phyloP scores from a whole-genome alignment of 2,329 filamentous ascomycete genomes.

The Nakataea oryzae region DNA sequence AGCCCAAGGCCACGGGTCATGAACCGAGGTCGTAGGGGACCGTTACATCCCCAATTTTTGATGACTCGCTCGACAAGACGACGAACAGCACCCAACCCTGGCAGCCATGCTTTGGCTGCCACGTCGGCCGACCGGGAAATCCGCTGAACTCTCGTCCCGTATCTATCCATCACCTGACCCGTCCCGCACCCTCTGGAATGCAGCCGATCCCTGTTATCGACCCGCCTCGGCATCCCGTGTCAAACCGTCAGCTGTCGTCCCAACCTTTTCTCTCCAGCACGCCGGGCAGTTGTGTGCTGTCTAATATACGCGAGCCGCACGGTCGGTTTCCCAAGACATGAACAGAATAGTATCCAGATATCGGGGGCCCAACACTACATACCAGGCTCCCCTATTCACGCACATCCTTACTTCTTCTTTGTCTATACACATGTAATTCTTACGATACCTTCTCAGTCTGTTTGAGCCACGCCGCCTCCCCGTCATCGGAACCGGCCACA shows the following conservation, averaged over 20 bases:
- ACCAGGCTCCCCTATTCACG: neutral
- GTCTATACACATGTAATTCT: neutral
- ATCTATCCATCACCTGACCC: neutral
- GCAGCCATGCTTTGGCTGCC: neutral
- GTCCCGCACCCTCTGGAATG: neutral
- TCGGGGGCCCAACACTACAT: neutral
- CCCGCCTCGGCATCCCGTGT: neutral
- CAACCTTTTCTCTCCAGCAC: neutral
- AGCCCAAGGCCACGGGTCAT: neutral
- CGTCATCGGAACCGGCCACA: neutral
- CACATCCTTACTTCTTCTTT: neutral
- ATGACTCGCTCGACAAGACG: neutral
- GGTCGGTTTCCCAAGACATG: neutral
- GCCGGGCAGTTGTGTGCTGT: neutral
- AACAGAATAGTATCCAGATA: neutral
- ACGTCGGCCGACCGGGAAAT: neutral
- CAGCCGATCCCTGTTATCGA: neutral
- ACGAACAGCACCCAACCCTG: no score
- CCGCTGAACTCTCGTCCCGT: neutral
- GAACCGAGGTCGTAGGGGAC: neutral
- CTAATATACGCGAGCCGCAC: neutral
- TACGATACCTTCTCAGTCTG: neutral
- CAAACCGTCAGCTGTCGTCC: neutral
- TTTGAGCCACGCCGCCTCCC: neutral
- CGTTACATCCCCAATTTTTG: neutral